Conservation (phyloP, 352 stramenopile genomes). For the Phytophthora litchii region DNA sequence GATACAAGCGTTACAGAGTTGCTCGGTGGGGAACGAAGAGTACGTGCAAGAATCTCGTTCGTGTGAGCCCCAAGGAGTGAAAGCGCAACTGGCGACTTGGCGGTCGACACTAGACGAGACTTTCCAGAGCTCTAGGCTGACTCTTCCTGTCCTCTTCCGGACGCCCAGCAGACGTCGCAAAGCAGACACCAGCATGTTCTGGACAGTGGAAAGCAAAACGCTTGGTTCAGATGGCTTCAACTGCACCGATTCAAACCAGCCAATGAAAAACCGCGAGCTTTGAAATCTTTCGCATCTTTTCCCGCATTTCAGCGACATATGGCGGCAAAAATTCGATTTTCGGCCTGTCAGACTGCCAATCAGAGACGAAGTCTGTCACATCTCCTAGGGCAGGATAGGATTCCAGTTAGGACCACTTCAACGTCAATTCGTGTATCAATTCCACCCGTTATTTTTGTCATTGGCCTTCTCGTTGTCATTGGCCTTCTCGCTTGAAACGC, state of each 20-base stretch:
- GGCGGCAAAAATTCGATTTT: conserved; percentile 32
- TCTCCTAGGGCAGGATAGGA: background rate
- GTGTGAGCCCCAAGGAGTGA: conserved; percentile 8
- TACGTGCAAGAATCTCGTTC: conserved; percentile 22
- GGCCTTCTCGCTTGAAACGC: conserved; percentile 3
- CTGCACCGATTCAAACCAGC: conserved; percentile 7
- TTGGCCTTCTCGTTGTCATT: background rate
- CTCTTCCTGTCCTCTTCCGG: conserved; percentile 14
- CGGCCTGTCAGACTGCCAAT: conserved; percentile 11
- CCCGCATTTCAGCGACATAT: conserved; percentile 10
- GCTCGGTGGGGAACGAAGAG: background rate
- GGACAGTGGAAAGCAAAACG: conserved; percentile 22
- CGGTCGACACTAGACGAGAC: conserved; percentile 7
- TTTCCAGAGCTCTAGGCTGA: conserved; percentile 1
- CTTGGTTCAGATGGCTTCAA: conserved; percentile 22
- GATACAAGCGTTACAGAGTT: conserved; percentile 15
- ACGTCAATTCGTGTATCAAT: conserved; percentile 6
- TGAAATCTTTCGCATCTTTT: too few species aligned
- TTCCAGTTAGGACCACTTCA: conserved; percentile 5
- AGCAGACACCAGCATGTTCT: conserved; percentile 13
- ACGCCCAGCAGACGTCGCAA: conserved; percentile 5
- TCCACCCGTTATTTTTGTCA: background rate
- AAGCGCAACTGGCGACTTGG: conserved; percentile 25
- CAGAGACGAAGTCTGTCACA: conserved; percentile 13
- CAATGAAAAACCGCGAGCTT: conserved; percentile 12